Evolutionary conservation across 225 moss, liverwort and hornwort genomes (phyloP), one percentile per base, ranked within the genome.

Genomic region (Thuidium tamariscinum): DNA sequence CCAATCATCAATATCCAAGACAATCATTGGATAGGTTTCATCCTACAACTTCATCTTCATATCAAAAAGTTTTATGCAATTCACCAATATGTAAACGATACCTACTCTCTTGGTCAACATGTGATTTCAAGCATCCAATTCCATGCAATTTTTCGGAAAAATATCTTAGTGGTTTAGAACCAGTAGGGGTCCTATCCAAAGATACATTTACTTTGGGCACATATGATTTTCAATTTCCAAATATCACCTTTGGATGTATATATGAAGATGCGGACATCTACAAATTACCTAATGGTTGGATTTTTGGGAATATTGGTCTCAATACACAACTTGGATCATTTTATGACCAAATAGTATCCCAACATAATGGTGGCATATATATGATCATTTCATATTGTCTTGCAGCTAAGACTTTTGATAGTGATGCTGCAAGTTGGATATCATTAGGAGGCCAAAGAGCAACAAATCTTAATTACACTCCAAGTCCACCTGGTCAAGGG

Each of bases 101-200:
- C 3, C 26, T 9, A 37, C 11, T 37, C 1, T 37, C 77, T 77
- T 25, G 3, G 25, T 16, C 4, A 2, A 39, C 56, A 26, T 77
- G 56, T 9, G 26, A 77, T 56, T 26, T 54, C 0, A 37, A 77
- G 0, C 36, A 56, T 56, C 77, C 56, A 27, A 1, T 11, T 15
- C 56, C 27, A 52, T 52, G 52, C 2, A 52, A 16, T 52, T 52
- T 52, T 52, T 56, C 4, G 0, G 16, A 77, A 36, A 9, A 16
- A 10, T 56, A 77, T 56, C 0, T 0, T 9, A 10, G 5, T 56
- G 55, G 2, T 6, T 0, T 0, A 3, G 16, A 37, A 16, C 37
- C 55, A 16, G 37, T 2, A 26, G 26, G 77, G 25, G 4, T 77
- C 1, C 16, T 77, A 52, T 77, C 77, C 10, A 0, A 77, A 26